Percentiles rank a stretch among this genome's conserved stretches.
phyloP scores from a whole-genome alignment of 202 grass and related monocot species.

The Miscanthus sacchariflorus region DNA sequence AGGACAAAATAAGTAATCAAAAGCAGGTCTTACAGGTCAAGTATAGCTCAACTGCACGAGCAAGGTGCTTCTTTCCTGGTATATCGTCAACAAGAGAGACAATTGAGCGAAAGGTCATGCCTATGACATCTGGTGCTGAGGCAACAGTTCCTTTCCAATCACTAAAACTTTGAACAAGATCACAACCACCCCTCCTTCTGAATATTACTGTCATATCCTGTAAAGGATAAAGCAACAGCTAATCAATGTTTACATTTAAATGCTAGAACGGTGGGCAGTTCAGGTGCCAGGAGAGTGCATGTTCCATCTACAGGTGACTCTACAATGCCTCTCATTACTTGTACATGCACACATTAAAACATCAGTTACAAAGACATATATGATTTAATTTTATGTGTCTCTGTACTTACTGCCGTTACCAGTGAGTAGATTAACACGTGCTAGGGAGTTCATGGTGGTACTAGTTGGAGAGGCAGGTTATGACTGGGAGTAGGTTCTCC shows the following conservation, averaged over 20 bases:
- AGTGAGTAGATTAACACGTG: neutral
- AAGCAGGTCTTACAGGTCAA: constrained; percentile 77
- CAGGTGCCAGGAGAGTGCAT: neutral
- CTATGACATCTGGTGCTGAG: constrained; percentile 95
- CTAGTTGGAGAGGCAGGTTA: neutral
- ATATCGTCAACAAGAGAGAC: constrained; percentile 82
- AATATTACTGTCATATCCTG: constrained; percentile 99
- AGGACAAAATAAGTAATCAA: constrained; percentile 21
- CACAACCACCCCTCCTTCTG: constrained; percentile 97
- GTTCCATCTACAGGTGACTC: neutral
- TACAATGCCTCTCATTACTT: constrained; percentile 1
- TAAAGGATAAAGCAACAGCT: constrained; percentile 30
- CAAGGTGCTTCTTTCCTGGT: constrained; percentile 79
- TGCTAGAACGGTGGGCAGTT: constrained; percentile 15
- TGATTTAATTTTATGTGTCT: neutral
- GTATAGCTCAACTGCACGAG: constrained; percentile 91
- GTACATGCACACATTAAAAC: neutral
- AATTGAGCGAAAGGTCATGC: constrained; percentile 90
- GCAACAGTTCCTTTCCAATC: constrained; percentile 82
- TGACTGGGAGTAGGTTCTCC: neutral
- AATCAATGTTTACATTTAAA: constrained; percentile 23
- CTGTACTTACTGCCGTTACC: neutral
- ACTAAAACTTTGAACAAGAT: constrained; percentile 90
- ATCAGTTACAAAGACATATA: constrained; percentile 4
- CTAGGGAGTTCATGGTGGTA: constrained; percentile 5